Percentiles rank a stretch among this genome's conserved stretches.
Evolutionary conservation across 1,284 basidiomycete species (phyloP).

Genomic region (Fomitopsis palustris): DNA sequence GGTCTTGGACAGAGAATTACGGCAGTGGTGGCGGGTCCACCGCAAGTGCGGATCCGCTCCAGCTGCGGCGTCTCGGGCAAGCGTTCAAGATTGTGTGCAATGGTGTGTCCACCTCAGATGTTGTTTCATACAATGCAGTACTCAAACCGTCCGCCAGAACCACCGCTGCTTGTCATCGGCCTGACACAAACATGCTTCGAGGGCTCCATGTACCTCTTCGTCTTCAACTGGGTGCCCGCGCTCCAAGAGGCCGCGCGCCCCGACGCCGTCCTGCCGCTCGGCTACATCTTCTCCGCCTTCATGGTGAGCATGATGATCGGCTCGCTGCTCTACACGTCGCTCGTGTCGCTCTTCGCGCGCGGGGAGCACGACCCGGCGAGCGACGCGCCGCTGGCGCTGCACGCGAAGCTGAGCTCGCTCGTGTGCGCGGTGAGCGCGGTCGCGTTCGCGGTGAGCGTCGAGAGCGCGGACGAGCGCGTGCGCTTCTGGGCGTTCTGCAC

Average conservation of each 20-base stretch:
- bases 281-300: conserved; percentile 75
- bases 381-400: conserved; percentile 49
- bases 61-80: conserved; percentile 48
- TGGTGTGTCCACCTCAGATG: conserved; percentile 36
- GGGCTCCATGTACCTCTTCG: conserved; percentile 80
- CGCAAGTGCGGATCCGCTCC: conserved; percentile 39
- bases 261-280: conserved; percentile 50
- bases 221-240: conserved; percentile 76
- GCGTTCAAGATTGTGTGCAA: conserved; percentile 57
- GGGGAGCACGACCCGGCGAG: conserved; percentile 12
- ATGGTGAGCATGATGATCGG: conserved; percentile 81
- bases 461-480: conserved; percentile 40
- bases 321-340: conserved; percentile 61
- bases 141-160: conserved; percentile 37
- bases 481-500: conserved; percentile 73
- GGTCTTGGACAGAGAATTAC: conserved; percentile 66
- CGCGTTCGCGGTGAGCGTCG: conserved; percentile 52
- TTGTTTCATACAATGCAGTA: neutral
- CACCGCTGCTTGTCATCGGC: conserved; percentile 61
- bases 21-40: conserved; percentile 41
- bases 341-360: conserved; percentile 38
- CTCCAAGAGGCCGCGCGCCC: conserved; percentile 54
- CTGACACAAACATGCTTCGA: conserved; percentile 76
- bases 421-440: conserved; percentile 58
- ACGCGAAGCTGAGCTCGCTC: conserved; percentile 64